Base-by-base conservation (phyloP, 1,284 basidiomycete species). In the Ganoderma resinaceum region DNA sequence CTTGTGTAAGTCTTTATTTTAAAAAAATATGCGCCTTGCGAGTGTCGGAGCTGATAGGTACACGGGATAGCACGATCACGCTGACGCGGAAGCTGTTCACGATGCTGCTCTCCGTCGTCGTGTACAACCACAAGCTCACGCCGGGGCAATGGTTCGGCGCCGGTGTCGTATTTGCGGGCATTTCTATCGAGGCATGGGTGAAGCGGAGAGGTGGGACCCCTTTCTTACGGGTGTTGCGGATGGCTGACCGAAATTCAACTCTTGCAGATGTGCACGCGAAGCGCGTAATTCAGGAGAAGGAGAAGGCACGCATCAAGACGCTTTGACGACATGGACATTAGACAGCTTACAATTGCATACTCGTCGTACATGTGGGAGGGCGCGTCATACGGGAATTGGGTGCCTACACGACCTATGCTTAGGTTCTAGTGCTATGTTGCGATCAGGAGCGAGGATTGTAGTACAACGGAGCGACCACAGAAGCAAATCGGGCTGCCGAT, bases 21-120 rank as follows among this genome's bases (percentile, higher is more conserved):
- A 5, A 63, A 18, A 46, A 18, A 2, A 5, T 38, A 12, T 38
- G 0, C 58, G 9, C 61, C 57, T 16, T 33, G 6, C 14, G 26
- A 14, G 18, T n/a, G 59, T 29, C 68, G 20, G 66, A 59, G 49
- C 70, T 63, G 53, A 38, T 37, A 65, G 18, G 63, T 9, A 23
- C 18, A 6, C 8, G 1, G 12, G 35, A 8, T 35, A 95, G 93
- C 63, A 98, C 94, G 49, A 94, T 98, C 75, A 98, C 96, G 1
- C 87, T 99, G 66, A 99, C 97, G n/a, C 88, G 98, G 67, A 99
- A 99, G 82, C 85, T 99, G 78, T 98, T 98, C 80, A 99, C 97
- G 5, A 99, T 99, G 97, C 85, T 99, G 16, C 85, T 99, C 43
- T 97, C 95, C 8, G 96, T 99, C 5, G 80, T 97, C 33, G 89